Evolutionary conservation across 148 eudicot species (phyloP), one percentile per base, ranked within the genome.

Genomic region (Cornus suecica): DNA sequence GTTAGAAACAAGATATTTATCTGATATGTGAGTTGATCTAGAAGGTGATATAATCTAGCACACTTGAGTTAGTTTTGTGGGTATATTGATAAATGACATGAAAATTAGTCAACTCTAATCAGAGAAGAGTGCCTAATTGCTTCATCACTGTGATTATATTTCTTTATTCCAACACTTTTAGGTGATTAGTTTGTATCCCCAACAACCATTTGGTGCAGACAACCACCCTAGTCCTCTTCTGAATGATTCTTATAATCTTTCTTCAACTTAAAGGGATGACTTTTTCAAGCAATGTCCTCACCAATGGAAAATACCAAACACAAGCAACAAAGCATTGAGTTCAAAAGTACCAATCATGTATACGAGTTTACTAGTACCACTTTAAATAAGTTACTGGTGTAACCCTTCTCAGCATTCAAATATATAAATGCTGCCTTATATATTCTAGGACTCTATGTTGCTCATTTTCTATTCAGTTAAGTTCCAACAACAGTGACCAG

Each of bases 191-290:
- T 63, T 83, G 81, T 85, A 86, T 88, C 92, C 92, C 78, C 84
- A 94, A 90, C 98, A 71, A 88, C 91, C 78, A 86, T 87, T 86
- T 88, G 98, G 97, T 91, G 89, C 77, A 48, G 77, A 78, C 71
- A 86, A 73, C 86, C 84, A 80, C 84, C 74, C 58, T 28, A 51
- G 34, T 69, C 76, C 54, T 74, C 77, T n/a, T 56, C 16, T 37
- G 24, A 11, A 74, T 62, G 51, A 13, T 34, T 74, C 68, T 37
- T 48, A 11, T 18, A 48, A 0, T 70, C 52, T 90, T 88, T 78
- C 97, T 94, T 91, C 73, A 42, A 81, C 83, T 86, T 84, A 68
- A 94, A 90, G 91, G 48, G 69, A 89, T 82, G 80, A 80, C 86
- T 70, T 74, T 10, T 66, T 74, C 45, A 91, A 91, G 87, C 62